Base-by-base conservation (phyloP, 1,284 basidiomycete species). In the Farysia itapuensis region DNA sequence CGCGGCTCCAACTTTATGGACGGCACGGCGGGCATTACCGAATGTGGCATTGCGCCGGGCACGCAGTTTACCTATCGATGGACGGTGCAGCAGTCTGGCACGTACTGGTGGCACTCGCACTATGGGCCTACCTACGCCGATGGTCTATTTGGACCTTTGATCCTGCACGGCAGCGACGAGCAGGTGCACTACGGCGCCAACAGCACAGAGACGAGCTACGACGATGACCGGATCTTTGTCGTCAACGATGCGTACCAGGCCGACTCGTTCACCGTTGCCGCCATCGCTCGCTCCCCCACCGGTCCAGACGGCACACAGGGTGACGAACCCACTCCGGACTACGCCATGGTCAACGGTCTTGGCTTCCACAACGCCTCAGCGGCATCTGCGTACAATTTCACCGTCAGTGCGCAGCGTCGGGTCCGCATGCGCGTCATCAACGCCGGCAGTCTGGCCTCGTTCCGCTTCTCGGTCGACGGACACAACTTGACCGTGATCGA, bases 361-460 rank as follows among this genome's bases (percentile, higher is more conserved):
- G 59, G 61, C 30, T 47, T 75, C 16, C 60, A 70, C 13, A 67
- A 76, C 39, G 75, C 73, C 38, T 63, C 44, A 13, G 69, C 75
- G 18, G 63, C 74, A 4, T 19, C 48, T 9, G 45, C 39, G 5
- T 60, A 59, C 48, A 53, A 56, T 31, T 63, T 64, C 19, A 48
- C 34, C 54, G 61, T 78, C 15, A 45, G 57, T 4, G 59, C 72
- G 25, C 58, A 70, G 51, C 74, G 76, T 45, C 77, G 80, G 14
- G 81, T 83, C 61, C 80, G 84, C 3, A 79, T 85, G 69, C 80
- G 84, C 4, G 63, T 85, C 20, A 78, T 84, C 44, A 67, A 67
- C 22, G 53, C 56, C 9, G 64, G 59, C n/a, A 47, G 54, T 7
- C 31, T 65, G 2, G 58, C 66, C 1, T 52, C 45, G 22, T 43